Evolutionary conservation across 371 early-diverging fungal genomes (phyloP), one percentile per base, ranked within the genome.

Genomic region (Syncephalastrum racemosum): DNA sequence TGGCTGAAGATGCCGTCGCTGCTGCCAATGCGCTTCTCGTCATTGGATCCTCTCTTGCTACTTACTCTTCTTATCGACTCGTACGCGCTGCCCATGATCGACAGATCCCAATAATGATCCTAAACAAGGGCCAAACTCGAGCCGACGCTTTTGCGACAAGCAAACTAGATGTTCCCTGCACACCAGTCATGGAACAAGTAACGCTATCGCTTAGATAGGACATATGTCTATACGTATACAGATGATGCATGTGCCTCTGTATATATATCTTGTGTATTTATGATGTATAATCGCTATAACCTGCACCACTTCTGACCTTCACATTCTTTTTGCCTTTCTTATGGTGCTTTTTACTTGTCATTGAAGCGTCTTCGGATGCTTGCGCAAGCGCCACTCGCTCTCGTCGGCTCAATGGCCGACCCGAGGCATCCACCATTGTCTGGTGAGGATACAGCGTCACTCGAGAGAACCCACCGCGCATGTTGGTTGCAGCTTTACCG

Each of bases 291-390:
- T 56, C 56, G 18, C 16, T 71, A 60, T 75, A 75, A 47, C 86
- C 88, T 45, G 79, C 81, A 50, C 85, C 88, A 58, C 84, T 81
- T 60, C 88, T 84, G 63, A 78, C 73, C 70, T 89, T 88, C 46
- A 83, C 85, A 39, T 89, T 75, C 72, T 88, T 89, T 73, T 83
- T 90, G 46, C 88, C 91, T 83, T 93, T 93, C 80, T 90, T 89
- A 54, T 88, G 87, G 60, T 80, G 85, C 78, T 90, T 90, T 63
- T 86, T 85, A 52, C 64, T 66, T 7, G 49, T 58, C 24, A 50
- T 47, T 16, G 52, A 48, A 25, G 62, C 71, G 14, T 56, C 59
- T 42, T 63, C 71, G 18, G 64, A 73, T 22, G 68, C 64, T 48
- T 73, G 74, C 1, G 71, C 71, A 56, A 73, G 64, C 22, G 80